phyloP scores from a whole-genome alignment of 1,139 yeast genomes.

The Candida frijolesensis region DNA sequence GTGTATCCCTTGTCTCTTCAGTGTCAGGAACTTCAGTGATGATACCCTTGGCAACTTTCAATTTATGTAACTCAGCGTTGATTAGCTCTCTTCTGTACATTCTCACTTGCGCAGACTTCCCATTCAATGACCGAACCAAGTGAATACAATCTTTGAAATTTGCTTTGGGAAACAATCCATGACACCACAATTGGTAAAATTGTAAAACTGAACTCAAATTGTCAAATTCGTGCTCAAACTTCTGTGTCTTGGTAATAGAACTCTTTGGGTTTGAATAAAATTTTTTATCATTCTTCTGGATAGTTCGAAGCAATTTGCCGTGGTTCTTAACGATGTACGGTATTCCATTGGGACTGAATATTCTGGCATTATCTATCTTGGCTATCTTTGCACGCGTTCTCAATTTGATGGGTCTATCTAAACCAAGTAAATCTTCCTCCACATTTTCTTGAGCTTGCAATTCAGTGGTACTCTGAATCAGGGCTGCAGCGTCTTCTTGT shows the following conservation, averaged over 20 bases:
- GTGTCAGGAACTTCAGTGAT: constrained; percentile 19
- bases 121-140: constrained; percentile 35
- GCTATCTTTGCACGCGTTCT: constrained; percentile 36
- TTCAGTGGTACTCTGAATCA: not conserved
- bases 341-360: constrained; percentile 49
- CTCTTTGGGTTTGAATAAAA: constrained; percentile 12
- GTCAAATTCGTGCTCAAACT: constrained; percentile 42
- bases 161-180: constrained; percentile 76
- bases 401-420: constrained; percentile 43
- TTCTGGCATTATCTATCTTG: constrained; percentile 51
- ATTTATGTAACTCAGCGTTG: constrained; percentile 35
- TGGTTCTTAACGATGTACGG: constrained; percentile 46
- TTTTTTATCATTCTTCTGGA: constrained; percentile 32
- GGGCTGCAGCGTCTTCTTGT: not conserved
- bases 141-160: constrained; percentile 63
- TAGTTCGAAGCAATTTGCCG: constrained; percentile 30
- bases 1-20: not conserved
- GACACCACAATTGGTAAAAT: constrained; percentile 86
- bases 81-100: constrained; percentile 40
- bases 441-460: not conserved
- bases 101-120: constrained; percentile 34
- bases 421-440: constrained; percentile 37
- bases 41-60: constrained; percentile 36
- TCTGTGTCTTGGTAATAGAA: constrained; percentile 14
- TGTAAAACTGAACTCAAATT: constrained; percentile 52